Percentiles rank a stretch among this genome's conserved stretches.
Evolutionary conservation across 2,329 filamentous ascomycete species (phyloP).

Genomic region (Hymenoscyphus occultus): DNA sequence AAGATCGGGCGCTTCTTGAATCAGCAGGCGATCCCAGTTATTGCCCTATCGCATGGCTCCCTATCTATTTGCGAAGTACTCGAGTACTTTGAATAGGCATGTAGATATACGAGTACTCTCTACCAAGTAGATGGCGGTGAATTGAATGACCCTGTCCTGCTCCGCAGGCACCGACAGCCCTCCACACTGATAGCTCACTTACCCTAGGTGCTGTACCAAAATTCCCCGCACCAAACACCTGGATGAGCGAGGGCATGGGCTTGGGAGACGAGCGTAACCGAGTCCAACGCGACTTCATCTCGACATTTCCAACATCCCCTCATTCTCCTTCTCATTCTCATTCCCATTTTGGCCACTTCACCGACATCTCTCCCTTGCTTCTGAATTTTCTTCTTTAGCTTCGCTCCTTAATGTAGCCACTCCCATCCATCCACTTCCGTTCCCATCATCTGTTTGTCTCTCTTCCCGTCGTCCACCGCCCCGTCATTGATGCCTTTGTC

Average conservation of each 20-base stretch:
- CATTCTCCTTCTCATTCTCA: no score
- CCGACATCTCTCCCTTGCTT: no score
- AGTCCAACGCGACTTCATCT: background rate
- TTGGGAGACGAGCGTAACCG: background rate
- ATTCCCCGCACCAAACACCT: background rate
- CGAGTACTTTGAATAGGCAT: no score
- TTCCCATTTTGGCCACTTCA: no score
- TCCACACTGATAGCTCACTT: background rate
- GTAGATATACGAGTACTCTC: background rate
- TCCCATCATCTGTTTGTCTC: background rate
- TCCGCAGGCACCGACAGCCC: background rate
- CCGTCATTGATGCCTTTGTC: background rate
- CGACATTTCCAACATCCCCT: no score
- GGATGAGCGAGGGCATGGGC: background rate
- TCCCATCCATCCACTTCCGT: background rate
- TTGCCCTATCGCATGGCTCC: background rate
- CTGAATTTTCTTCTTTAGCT: no score
- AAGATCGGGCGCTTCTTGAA: background rate
- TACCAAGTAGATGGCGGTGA: background rate
- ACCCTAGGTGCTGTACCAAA: background rate
- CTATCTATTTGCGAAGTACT: no score
- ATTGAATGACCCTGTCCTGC: background rate
- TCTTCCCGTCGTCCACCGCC: background rate
- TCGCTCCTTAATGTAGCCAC: background rate
- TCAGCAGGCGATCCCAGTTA: background rate